Percentiles rank a stretch among this genome's conserved stretches.
These are phyloP conservation scores for Leptographium radiaticola DNA, from an alignment of 2,329 filamentous ascomycete species.

Conservation along the genomic window DNA sequence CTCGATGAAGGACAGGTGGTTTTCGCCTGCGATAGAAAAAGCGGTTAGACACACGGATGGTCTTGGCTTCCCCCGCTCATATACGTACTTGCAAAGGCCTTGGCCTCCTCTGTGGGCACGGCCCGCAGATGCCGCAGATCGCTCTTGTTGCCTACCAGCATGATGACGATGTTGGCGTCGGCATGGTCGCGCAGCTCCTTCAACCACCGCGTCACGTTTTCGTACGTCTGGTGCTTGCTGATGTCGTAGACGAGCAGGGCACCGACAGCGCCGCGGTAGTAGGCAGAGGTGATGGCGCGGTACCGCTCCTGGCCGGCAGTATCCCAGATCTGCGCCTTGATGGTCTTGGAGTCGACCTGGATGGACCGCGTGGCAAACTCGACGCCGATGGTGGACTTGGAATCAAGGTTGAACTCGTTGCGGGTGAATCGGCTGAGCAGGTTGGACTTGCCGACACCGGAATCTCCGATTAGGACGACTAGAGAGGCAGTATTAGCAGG, in stretches of 20 bases:
- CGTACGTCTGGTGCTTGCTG: constrained; percentile 98
- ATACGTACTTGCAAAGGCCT: constrained; percentile 80
- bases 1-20: constrained; percentile 98
- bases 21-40: constrained; percentile 54
- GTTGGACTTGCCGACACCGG: constrained; percentile 99
- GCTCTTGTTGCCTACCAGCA: constrained; percentile 99
- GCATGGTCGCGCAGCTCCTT: constrained; percentile 97
- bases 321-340: constrained; percentile 99
- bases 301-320: constrained; percentile 98
- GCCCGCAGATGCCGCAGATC: constrained; percentile 98
- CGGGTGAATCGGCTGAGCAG: constrained; percentile 98
- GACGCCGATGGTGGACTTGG: constrained; percentile 98
- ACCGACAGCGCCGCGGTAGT: constrained; percentile 95
- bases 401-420: constrained; percentile 99
- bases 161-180: constrained; percentile 98
- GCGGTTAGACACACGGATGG: not conserved
- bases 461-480: constrained; percentile 99
- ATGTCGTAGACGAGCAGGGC: constrained; percentile 98
- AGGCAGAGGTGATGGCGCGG: constrained; percentile 96
- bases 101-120: constrained; percentile 94
- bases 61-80: too few relatives aligned
- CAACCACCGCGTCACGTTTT: constrained; percentile 97
- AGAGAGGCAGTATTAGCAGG: constrained; percentile 17
- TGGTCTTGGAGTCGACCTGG: constrained; percentile 98
- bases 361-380: constrained; percentile 98